phyloP scores from a whole-genome alignment of 768 basidiomycete species.

The Tylopilus balloui region DNA sequence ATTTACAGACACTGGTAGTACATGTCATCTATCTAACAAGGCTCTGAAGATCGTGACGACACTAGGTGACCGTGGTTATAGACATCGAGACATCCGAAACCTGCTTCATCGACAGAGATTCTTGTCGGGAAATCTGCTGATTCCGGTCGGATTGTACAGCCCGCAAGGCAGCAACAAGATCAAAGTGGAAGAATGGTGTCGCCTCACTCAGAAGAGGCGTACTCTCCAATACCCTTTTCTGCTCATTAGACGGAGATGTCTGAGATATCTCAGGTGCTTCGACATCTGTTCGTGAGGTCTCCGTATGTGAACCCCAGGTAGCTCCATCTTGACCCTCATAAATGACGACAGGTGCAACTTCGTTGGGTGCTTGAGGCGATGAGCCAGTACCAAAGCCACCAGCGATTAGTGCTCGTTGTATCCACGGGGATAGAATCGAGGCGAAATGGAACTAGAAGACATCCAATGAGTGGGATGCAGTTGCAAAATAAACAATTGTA shows the following conservation, averaged over 20 bases:
- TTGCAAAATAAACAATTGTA: neutral
- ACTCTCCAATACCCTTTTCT: neutral
- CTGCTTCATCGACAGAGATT: conserved; percentile 9
- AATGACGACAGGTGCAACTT: conserved; percentile 77
- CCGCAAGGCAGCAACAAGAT: conserved; percentile 65
- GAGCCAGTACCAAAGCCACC: conserved; percentile 86
- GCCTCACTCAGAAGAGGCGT: conserved; percentile 43
- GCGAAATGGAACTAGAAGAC: conserved; percentile 85
- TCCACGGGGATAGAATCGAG: conserved; percentile 89
- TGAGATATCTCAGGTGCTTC: conserved; percentile 30
- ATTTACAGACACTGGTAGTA: too few relatives aligned
- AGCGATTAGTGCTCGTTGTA: conserved; percentile 80
- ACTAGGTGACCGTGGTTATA: neutral
- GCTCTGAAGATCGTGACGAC: neutral
- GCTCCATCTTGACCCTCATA: conserved; percentile 43
- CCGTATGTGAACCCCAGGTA: conserved; percentile 11
- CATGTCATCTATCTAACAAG: neutral
- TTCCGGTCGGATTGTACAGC: conserved; percentile 52
- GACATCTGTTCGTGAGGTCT: conserved; percentile 23
- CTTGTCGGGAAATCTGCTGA: conserved; percentile 1
- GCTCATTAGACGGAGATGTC: neutral
- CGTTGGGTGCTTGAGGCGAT: conserved; percentile 41
- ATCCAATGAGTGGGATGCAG: conserved; percentile 1
- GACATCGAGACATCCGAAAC: neutral
- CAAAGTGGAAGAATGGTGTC: conserved; percentile 91